Evolutionary conservation across 1,139 yeast species (phyloP).

Genomic region (Waltiozyma sp.): DNA sequence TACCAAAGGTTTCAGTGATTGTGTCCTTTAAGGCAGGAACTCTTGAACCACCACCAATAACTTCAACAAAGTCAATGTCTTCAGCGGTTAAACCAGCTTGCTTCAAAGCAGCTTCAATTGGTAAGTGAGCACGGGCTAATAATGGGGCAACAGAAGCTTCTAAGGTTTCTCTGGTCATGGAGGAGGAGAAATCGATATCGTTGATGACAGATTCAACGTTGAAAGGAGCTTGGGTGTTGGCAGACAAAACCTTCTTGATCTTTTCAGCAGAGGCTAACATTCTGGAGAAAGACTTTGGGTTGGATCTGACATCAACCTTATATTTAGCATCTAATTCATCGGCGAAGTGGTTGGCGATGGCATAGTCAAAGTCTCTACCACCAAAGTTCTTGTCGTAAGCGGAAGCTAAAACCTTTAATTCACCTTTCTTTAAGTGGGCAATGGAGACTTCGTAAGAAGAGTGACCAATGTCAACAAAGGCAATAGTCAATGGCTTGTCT

Average conservation of each 20-base stretch:
- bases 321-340: conserved; percentile 82
- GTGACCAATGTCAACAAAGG: conserved; percentile 94
- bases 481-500: conserved; percentile 81
- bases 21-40: conserved; percentile 86
- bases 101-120: conserved; percentile 73
- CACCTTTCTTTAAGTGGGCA: conserved; percentile 92
- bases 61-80: conserved; percentile 84
- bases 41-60: conserved; percentile 97
- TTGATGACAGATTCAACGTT: conserved; percentile 94
- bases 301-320: conserved; percentile 83
- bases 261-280: conserved; percentile 85
- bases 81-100: conserved; percentile 63
- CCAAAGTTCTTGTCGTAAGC: conserved; percentile 96
- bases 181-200: conserved; percentile 90
- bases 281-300: conserved; percentile 94
- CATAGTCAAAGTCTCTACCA: conserved; percentile 93
- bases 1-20: conserved; percentile 71
- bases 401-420: conserved; percentile 83
- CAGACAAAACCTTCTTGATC: conserved; percentile 92
- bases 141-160: conserved; percentile 83
- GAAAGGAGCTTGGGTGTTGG: conserved; percentile 91
- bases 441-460: conserved; percentile 87
- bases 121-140: conserved; percentile 61
- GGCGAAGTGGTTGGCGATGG: conserved; percentile 91
- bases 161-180: conserved; percentile 82